phyloP scores from a whole-genome alignment of 2,329 filamentous ascomycete species.

The Monosporascus sp. region DNA sequence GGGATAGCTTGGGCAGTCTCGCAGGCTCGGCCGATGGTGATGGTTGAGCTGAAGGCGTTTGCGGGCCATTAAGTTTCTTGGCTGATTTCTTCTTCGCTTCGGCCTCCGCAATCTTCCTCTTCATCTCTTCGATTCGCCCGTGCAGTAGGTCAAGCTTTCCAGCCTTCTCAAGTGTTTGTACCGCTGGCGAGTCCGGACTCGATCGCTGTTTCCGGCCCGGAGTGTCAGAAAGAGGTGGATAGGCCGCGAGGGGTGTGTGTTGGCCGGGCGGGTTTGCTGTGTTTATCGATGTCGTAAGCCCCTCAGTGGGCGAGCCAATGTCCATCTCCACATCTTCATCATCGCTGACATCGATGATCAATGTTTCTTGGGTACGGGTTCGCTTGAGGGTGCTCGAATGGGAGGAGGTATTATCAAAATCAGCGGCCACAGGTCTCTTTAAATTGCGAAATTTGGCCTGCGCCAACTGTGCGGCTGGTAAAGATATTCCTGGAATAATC shows the following conservation, averaged over 20 bases:
- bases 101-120: conserved; percentile 51
- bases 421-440: conserved; percentile 63
- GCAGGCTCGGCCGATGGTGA: conserved; percentile 7
- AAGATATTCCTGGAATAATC: conserved; percentile 18
- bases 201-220: conserved; percentile 32
- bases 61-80: conserved; percentile 13
- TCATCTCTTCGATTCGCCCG: conserved; percentile 56
- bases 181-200: conserved; percentile 31
- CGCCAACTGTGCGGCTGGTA: conserved; percentile 13
- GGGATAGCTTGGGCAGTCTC: conserved; percentile 7
- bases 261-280: conserved; percentile 26
- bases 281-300: conserved; percentile 27
- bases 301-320: conserved; percentile 49
- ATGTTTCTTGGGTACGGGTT: conserved; percentile 43
- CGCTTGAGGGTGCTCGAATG: conserved; percentile 44
- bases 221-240: conserved; percentile 38
- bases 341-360: conserved; percentile 85
- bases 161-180: conserved; percentile 27
- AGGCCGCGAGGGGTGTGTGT: conserved; percentile 36
- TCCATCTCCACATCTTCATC: conserved; percentile 64
- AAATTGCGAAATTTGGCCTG: conserved; percentile 21
- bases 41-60: conserved; percentile 15
- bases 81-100: conserved; percentile 47
- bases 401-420: conserved; percentile 56
- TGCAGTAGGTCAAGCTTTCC: conserved; percentile 23